These are phyloP conservation scores for Sherardia arvensis DNA, from an alignment of 257 asterid species.

Conservation along the genomic window DNA sequence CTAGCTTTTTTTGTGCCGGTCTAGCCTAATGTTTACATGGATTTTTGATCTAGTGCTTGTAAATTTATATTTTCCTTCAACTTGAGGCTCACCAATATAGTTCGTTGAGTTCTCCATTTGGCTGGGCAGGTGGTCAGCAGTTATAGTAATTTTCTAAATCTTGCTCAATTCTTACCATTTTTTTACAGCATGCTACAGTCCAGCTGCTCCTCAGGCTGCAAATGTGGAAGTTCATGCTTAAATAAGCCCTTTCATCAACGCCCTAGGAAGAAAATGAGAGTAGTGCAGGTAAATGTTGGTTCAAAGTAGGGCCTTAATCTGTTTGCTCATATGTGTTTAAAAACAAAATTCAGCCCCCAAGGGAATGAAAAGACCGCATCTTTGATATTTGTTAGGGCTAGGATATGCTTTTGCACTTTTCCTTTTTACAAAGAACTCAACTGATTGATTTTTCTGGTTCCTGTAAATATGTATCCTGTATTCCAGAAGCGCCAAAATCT, in stretches of 20 bases:
- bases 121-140: background rate
- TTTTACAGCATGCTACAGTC: conserved; percentile 72
- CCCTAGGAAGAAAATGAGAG: conserved; percentile 76
- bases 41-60: background rate
- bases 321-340: background rate
- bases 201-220: conserved; percentile 82
- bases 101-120: background rate
- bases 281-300: conserved; percentile 50
- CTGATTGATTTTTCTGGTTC: background rate
- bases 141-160: background rate
- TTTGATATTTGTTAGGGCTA: background rate
- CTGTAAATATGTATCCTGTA: background rate
- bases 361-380: background rate
- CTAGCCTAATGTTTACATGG: background rate
- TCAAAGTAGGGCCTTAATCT: background rate
- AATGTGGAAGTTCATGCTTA: conserved; percentile 76
- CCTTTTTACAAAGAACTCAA: background rate
- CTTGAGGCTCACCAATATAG: background rate
- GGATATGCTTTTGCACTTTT: background rate
- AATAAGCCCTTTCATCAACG: conserved; percentile 93
- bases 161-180: conserved; percentile 18
- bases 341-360: background rate
- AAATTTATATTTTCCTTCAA: background rate
- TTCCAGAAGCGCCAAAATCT: background rate
- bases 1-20: background rate